phyloP scores from a whole-genome alignment of 2,329 filamentous ascomycete species.

The Penicillium sp. region DNA sequence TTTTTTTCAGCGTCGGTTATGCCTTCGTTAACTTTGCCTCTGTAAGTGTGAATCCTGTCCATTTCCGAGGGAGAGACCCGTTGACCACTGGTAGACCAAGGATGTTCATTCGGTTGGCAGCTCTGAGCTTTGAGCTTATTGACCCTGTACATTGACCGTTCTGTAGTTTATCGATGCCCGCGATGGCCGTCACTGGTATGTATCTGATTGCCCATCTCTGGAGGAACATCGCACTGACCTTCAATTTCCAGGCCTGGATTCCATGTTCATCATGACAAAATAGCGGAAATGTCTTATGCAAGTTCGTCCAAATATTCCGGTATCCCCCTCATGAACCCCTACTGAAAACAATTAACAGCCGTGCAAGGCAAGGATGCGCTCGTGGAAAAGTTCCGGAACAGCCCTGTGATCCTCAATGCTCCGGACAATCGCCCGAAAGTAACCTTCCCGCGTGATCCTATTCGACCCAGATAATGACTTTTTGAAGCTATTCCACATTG shows the following conservation, averaged over 20 bases:
- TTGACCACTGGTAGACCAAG: conserved; percentile 57
- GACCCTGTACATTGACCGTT: conserved; percentile 3
- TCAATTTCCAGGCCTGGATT: conserved; percentile 62
- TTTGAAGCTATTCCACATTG: conserved; percentile 55
- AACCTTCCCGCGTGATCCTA: conserved; percentile 16
- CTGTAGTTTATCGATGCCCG: conserved; percentile 67
- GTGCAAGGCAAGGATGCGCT: conserved; percentile 91
- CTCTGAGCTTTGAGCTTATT: background rate
- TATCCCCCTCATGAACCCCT: background rate
- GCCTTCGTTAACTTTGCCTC: conserved; percentile 94
- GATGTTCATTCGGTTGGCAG: conserved; percentile 67
- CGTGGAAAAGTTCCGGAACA: conserved; percentile 94
- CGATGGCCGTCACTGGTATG: conserved; percentile 67
- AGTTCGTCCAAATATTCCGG: conserved; percentile 55
- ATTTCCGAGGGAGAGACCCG: conserved; percentile 1
- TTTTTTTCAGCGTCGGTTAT: conserved; percentile 73
- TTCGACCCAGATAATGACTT: conserved; percentile 23
- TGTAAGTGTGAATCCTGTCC: conserved; percentile 48
- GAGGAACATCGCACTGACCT: background rate
- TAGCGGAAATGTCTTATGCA: conserved; percentile 91
- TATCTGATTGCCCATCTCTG: background rate
- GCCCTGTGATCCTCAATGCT: conserved; percentile 87
- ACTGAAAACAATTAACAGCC: conserved; percentile 49
- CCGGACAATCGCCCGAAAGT: conserved; percentile 82
- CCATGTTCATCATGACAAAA: conserved; percentile 67